Percentiles rank a stretch among this genome's conserved stretches.
Conservation (phyloP, 345 rosid genomes). For the Atalantia buxifolia region DNA sequence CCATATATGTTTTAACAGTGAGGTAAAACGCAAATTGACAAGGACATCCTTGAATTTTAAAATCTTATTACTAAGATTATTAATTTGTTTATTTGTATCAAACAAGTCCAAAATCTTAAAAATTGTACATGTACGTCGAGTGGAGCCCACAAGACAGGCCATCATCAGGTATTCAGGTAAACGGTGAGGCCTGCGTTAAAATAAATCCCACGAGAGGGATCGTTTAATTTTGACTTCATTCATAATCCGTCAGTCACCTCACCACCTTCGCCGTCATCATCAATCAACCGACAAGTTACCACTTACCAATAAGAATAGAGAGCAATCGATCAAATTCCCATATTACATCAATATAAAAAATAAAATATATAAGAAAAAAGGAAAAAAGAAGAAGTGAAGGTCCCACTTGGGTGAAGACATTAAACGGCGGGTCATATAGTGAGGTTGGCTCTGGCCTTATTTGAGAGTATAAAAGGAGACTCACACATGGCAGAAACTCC, state of each 20-base stretch:
- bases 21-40: no score
- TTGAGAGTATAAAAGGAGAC: not conserved
- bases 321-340: not conserved
- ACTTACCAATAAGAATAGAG: not conserved
- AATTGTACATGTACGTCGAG: not conserved
- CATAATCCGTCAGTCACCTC: not conserved
- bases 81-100: no score
- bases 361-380: not conserved
- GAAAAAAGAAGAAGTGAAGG: not conserved
- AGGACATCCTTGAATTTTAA: no score
- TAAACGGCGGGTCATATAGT: slow-evolving; percentile 2
- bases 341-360: no score
- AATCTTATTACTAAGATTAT: no score
- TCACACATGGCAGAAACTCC: not conserved
- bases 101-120: no score
- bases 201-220: not conserved
- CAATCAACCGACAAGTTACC: not conserved
- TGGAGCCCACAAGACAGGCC: not conserved
- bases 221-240: not conserved
- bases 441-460: not conserved
- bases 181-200: not conserved
- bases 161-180: no score
- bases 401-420: not conserved
- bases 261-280: not conserved
- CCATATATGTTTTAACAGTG: no score